Evolutionary conservation across 352 stramenopile species (phyloP), one percentile per base, ranked within the genome.

Genomic region (Pythium phragmitis): DNA sequence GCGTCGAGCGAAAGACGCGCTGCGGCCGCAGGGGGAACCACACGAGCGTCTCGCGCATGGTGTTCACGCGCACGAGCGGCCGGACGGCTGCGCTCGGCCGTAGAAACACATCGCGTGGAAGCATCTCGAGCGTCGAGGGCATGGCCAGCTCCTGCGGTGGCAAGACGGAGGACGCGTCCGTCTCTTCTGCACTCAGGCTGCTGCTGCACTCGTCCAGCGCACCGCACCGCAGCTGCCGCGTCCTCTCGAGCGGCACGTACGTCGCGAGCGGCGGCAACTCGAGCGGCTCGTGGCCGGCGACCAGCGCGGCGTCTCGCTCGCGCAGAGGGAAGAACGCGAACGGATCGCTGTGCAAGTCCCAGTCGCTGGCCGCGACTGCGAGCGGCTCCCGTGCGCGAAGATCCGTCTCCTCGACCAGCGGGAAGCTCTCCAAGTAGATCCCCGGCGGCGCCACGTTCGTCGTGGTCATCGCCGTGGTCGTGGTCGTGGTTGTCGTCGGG

Each of bases 281-380:
- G 1, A 92, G 52, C 0, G 67, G 67, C 6, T 85, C 73, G 51
- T 94, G 85, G 57, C 84, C 82, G 56, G 76, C 80, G 41, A 89
- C 61, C 37, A 90, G 76, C 42, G 81, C 81, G 61, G 93, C 85
- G 19, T 91, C 74, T 11, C 72, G 80, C 55, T 87, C 75, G 26
- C 75, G 75, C 21, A 96, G 65, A 14, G 75, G 68, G 58, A 94
- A 81, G 60, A 89, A 87, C 13, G 67, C 60, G 17, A 92, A 79
- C 26, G 84, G 62, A 47, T 90, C 73, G 21, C 77, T 78, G 53
- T 80, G 72, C 1, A 85, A 65, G 6, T 75, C 69, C 66, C 75
- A 81, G 43, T 87, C 74, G 12, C 37, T 23, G 2, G 70, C 51
- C 21, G 80, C 63, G 17, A 82, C 57, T n/a, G 67, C 57, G 30